Evolutionary conservation across 2,329 filamentous ascomycete genomes (phyloP).

Genomic region (Stachybotrys chlorohalonatus): DNA sequence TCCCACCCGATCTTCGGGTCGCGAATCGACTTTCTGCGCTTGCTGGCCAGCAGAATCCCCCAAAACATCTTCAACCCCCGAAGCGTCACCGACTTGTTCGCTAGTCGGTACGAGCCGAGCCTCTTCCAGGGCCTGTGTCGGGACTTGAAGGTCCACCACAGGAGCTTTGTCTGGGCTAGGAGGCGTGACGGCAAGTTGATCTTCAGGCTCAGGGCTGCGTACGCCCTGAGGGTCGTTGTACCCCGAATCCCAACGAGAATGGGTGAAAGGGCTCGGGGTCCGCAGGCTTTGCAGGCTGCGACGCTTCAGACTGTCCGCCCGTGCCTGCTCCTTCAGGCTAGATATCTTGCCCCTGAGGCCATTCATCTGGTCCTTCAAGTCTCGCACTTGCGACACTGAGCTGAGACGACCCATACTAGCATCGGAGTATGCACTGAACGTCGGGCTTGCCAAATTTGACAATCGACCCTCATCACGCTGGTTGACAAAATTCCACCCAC

Average conservation of each 20-base stretch:
- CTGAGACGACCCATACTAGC: constrained; percentile 52
- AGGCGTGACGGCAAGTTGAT: constrained; percentile 6
- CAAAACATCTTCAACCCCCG: neutral
- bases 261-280: constrained; percentile 70
- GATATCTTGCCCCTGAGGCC: constrained; percentile 81
- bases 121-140: neutral
- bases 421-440: constrained; percentile 30
- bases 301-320: constrained; percentile 69
- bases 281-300: constrained; percentile 68
- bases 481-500: constrained; percentile 14
- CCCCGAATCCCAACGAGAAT: constrained; percentile 37
- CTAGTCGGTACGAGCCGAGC: neutral
- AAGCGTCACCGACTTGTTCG: neutral
- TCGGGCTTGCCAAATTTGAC: constrained; percentile 34
- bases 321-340: constrained; percentile 65
- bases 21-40: neutral
- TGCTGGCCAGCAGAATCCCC: neutral
- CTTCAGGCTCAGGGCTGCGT: constrained; percentile 10
- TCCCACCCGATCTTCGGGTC: neutral
- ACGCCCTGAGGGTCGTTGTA: constrained; percentile 13
- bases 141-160: neutral
- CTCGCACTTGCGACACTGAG: constrained; percentile 64
- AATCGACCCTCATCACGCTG: constrained; percentile 22
- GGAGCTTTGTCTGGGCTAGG: constrained; percentile 4
- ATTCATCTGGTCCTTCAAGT: constrained; percentile 75